phyloP scores from a whole-genome alignment of 2,329 filamentous ascomycete species.

The Aotearoamyces nothofagi region DNA sequence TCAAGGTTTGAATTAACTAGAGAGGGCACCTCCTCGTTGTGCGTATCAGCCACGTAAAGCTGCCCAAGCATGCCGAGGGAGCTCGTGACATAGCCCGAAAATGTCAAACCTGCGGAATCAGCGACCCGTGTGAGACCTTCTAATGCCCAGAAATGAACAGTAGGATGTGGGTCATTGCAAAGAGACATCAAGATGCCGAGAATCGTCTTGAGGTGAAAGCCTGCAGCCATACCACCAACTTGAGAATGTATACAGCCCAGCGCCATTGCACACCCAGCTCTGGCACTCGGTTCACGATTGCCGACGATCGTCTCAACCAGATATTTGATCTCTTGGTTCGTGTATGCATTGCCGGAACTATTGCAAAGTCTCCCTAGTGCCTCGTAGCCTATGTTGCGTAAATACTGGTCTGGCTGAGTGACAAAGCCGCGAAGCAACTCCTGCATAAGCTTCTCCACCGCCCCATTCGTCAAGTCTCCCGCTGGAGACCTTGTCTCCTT shows the following conservation, averaged over 20 bases:
- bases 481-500: slow-evolving; percentile 61
- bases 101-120: slow-evolving; percentile 83
- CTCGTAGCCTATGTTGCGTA: slow-evolving; percentile 74
- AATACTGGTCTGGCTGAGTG: slow-evolving; percentile 68
- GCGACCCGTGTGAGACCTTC: slow-evolving; percentile 77
- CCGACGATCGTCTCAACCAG: slow-evolving; percentile 88
- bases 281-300: slow-evolving; percentile 83
- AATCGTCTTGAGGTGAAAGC: slow-evolving; percentile 91
- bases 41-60: slow-evolving; percentile 79
- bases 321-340: slow-evolving; percentile 77
- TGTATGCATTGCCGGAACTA: slow-evolving; percentile 70
- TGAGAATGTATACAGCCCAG: slow-evolving; percentile 88
- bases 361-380: slow-evolving; percentile 70
- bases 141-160: slow-evolving; percentile 92
- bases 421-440: slow-evolving; percentile 60
- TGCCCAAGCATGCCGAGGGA: slow-evolving; percentile 90
- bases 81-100: slow-evolving; percentile 78
- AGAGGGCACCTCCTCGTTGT: slow-evolving; percentile 70
- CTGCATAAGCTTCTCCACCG: slow-evolving; percentile 74
- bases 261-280: slow-evolving; percentile 88
- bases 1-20: slow-evolving; percentile 82
- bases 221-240: slow-evolving; percentile 93
- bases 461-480: slow-evolving; percentile 57
- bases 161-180: slow-evolving; percentile 86
- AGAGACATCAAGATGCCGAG: slow-evolving; percentile 97